phyloP scores from a whole-genome alignment of 2,329 filamentous ascomycete genomes.

The Pseudocercospora vitis region DNA sequence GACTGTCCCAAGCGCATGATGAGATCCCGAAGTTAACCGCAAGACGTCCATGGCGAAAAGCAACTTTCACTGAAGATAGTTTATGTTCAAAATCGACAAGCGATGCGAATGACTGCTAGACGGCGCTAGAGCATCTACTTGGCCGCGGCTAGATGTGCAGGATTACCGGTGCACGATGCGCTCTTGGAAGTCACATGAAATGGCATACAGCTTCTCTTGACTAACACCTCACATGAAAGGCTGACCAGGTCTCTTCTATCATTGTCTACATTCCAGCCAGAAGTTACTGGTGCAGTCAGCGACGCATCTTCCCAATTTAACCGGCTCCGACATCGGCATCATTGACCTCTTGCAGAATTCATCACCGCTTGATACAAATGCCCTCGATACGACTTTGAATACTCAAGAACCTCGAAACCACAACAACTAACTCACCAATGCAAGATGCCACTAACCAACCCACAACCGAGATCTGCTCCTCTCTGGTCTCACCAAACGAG shows the following conservation, averaged over 20 bases:
- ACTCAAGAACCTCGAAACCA: neutral
- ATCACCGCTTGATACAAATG: neutral
- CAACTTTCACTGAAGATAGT: neutral
- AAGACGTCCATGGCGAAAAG: neutral
- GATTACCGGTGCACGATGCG: slow-evolving; percentile 1
- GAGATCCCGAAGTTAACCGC: neutral
- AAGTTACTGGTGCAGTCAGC: no score
- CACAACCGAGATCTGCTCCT: neutral
- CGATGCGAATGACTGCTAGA: no score
- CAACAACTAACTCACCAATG: neutral
- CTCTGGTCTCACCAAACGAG: slow-evolving; percentile 2
- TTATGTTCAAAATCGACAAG: no score
- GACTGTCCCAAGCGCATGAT: no score
- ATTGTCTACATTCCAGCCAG: neutral
- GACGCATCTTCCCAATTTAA: no score
- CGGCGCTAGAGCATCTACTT: neutral
- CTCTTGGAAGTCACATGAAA: neutral
- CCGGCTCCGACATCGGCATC: slow-evolving; percentile 5
- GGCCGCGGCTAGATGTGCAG: neutral
- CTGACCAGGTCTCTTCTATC: neutral
- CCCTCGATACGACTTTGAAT: neutral
- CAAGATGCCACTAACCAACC: neutral
- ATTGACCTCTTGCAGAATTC: neutral
- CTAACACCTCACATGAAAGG: neutral
- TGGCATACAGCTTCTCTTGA: neutral